Base-by-base conservation (phyloP, 163 green algal genomes). In the Chlamydomonas reinhardtii region DNA sequence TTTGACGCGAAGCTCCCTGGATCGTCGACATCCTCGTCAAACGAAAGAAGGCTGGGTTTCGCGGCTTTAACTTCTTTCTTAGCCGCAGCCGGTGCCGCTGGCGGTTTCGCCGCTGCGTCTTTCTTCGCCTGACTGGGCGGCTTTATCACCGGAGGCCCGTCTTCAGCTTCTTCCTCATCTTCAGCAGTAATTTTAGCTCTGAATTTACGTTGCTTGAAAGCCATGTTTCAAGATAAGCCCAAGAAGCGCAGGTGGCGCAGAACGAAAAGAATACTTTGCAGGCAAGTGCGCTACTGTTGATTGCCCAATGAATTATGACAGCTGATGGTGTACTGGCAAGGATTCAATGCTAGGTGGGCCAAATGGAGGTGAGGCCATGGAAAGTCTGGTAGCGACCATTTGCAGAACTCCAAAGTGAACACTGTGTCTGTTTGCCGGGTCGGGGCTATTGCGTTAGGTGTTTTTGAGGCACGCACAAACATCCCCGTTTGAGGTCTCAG, bases 21-120 rank as follows among this genome's bases (percentile, higher is more conserved):
- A 48, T 73, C 87, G 27, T 93, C 87, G 27, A 92, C 92, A 80
- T 94, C 91, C 29, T 95, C 94, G 0, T 90, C 93, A 82, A 96
- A 96, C 68, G 91, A 95, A 1, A 96, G 81, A 70, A 94, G 43
- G 14, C 90, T 87, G 14, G 85, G 83, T 43, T 91, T 93, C 56
- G 54, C 65, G 4, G 56, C 80, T 59, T 77, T 77, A 27, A 43
- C 73, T n/a, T 91, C 75, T 64, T 92, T 88, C 14, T 82, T 73
- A 9, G 35, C 35, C 4, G 35, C 69, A 2, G 19, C 56, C 31
- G 69, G 32, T 9, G 43, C 34, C 17, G 31, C 27, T 34, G 71
- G 27, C 0, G 71, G 32, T 61, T 87, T 87, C 22, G 81, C 29
- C 31, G 69, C 54, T 34, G 71, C 29, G 59, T 82, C 61, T 66